phyloP scores from a whole-genome alignment of 495 filamentous ascomycete genomes.

The Lineolata rhizophorae region DNA sequence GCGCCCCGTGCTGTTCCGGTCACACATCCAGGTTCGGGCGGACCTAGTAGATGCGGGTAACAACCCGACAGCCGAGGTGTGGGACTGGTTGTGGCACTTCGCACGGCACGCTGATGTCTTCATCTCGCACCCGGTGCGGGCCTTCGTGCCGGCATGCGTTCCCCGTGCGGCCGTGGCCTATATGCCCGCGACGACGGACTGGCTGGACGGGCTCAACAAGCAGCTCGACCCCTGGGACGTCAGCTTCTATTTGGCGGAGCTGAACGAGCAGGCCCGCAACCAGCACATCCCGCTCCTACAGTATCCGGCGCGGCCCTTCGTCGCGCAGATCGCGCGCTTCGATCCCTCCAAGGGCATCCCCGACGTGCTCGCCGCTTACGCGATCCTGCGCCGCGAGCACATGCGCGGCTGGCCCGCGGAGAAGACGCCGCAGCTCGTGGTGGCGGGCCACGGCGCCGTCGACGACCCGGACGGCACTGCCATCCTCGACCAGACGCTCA shows the following conservation, averaged over 20 bases:
- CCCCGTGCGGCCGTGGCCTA: conserved; percentile 46
- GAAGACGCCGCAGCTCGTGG: conserved; percentile 48
- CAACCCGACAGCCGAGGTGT: conserved; percentile 50
- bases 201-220: conserved; percentile 82
- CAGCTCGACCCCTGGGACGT: conserved; percentile 48
- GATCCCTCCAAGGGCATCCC: conserved; percentile 75
- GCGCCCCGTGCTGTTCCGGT: conserved; percentile 62
- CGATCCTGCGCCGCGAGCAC: conserved; percentile 43
- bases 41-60: conserved; percentile 42
- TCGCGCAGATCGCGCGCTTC: conserved; percentile 68
- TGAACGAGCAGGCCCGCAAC: conserved; percentile 40
- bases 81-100: conserved; percentile 54
- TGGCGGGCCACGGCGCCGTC: conserved; percentile 62
- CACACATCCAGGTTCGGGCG: conserved; percentile 66
- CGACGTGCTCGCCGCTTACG: conserved; percentile 58
- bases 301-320: conserved; percentile 53
- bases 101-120: conserved; percentile 58
- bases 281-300: conserved; percentile 35
- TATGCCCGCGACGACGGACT: conserved; percentile 71
- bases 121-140: conserved; percentile 61
- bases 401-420: conserved; percentile 19
- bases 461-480: conserved; percentile 64
- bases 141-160: conserved; percentile 53
- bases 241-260: conserved; percentile 54
- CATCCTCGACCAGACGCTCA: conserved; percentile 51